These are phyloP conservation scores for Fusarium sp. DNA, from an alignment of 2,329 filamentous ascomycete genomes.

Conservation along the genomic window DNA sequence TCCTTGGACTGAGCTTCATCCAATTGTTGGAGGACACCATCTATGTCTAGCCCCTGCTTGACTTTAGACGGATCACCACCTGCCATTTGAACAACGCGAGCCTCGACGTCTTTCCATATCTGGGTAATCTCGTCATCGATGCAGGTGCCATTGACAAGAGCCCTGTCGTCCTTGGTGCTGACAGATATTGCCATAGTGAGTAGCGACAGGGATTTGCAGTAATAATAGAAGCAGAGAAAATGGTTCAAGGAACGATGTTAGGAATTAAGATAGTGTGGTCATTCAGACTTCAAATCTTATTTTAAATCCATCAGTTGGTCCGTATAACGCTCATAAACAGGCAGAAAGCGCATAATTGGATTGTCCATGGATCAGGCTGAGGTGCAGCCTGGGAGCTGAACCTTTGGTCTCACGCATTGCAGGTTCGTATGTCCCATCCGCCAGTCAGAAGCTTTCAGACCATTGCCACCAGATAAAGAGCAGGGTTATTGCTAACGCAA, in stretches of 20 bases:
- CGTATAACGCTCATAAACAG: background rate
- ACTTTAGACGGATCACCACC: background rate
- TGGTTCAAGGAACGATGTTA: background rate
- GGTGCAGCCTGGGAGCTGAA: background rate
- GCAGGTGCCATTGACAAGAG: background rate
- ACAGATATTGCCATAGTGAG: background rate
- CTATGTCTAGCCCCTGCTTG: background rate
- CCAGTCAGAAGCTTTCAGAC: background rate
- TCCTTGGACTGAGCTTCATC: background rate
- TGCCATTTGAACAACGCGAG: slow-evolving; percentile 3
- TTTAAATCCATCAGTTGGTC: too few relatives aligned
- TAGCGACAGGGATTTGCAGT: background rate
- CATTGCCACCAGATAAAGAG: background rate
- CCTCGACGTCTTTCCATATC: slow-evolving; percentile 4
- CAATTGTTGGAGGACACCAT: background rate
- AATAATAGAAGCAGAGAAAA: background rate
- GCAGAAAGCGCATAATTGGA: background rate
- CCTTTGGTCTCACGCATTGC: background rate
- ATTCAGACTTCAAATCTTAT: background rate
- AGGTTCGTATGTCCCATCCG: background rate
- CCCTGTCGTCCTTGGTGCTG: too few relatives aligned
- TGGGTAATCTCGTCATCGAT: background rate
- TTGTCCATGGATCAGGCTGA: background rate
- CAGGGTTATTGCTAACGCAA: background rate
- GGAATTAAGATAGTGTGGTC: background rate